These are phyloP conservation scores for Fonsecaea pedrosoi DNA, from an alignment of 2,329 filamentous ascomycete species.

Conservation along the genomic window DNA sequence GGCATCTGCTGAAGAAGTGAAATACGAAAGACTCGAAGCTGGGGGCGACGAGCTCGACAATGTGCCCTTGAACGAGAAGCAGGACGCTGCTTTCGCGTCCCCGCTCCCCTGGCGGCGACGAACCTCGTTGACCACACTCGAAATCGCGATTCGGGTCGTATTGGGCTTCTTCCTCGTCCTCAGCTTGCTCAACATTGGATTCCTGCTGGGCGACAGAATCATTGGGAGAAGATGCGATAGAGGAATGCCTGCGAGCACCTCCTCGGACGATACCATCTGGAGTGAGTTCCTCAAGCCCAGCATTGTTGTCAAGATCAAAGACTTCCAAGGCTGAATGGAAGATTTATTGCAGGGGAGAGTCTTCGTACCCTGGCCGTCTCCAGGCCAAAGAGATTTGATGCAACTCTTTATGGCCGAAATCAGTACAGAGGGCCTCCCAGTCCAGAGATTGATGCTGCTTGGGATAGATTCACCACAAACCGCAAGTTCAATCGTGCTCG, in stretches of 20 bases:
- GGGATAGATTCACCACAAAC: conserved; percentile 11
- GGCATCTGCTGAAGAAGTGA: not conserved
- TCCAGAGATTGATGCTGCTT: conserved; percentile 6
- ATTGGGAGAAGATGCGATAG: not conserved
- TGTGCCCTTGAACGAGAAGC: not conserved
- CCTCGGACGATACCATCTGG: conserved; percentile 1
- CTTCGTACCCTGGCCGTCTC: not conserved
- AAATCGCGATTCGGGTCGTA: conserved; percentile 3
- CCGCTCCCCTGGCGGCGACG: not conserved
- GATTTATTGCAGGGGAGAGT: not conserved
- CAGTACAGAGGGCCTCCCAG: conserved; percentile 8
- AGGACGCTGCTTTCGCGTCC: not conserved
- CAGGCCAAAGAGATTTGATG: conserved; percentile 6
- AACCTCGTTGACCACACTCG: not conserved
- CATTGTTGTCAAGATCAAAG: too few species aligned
- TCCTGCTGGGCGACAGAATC: conserved; percentile 9
- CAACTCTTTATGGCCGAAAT: conserved; percentile 2
- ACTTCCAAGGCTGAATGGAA: too few species aligned
- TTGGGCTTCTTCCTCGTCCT: conserved; percentile 7
- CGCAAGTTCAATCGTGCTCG: not conserved
- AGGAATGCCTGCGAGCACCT: not conserved
- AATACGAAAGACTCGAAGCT: not conserved
- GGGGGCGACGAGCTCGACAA: conserved; percentile 1
- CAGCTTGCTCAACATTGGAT: conserved; percentile 12
- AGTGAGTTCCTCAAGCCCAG: not conserved